Conservation (phyloP, 495 filamentous ascomycete species). For the Lasiosphaeria hispida region DNA sequence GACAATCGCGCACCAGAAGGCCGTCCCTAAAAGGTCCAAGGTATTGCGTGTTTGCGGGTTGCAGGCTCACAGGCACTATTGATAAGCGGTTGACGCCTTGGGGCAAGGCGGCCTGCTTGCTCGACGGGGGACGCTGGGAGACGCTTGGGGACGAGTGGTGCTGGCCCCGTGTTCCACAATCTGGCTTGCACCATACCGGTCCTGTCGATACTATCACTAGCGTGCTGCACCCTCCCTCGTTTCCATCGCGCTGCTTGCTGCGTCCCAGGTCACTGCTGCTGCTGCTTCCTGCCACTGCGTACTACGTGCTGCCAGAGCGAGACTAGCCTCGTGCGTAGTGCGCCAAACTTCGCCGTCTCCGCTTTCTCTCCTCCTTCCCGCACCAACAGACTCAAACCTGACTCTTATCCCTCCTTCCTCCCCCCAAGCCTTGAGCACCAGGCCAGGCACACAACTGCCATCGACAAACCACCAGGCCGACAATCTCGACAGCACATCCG, state of each 20-base stretch:
- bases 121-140: not conserved
- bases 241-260: constrained; percentile 22
- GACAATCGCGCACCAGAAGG: not conserved
- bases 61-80: constrained; percentile 19
- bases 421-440: not conserved
- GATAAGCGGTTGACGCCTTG: constrained; percentile 22
- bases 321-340: constrained; percentile 7
- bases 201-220: constrained; percentile 33
- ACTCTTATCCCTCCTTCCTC: constrained; percentile 1
- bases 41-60: constrained; percentile 1
- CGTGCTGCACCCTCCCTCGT: constrained; percentile 36
- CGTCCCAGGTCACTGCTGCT: constrained; percentile 4
- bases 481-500: too few relatives aligned
- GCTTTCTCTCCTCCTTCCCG: constrained; percentile 9
- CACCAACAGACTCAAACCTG: constrained; percentile 9
- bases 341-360: constrained; percentile 1
- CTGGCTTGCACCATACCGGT: constrained; percentile 25
- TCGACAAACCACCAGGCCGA: too few relatives aligned
- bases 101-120: not conserved
- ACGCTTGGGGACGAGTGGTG: not conserved
- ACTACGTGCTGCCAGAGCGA: constrained; percentile 1
- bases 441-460: too few relatives aligned
- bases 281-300: constrained; percentile 1
- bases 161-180: constrained; percentile 25
- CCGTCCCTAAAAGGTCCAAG: not conserved